phyloP scores from a whole-genome alignment of 2,329 filamentous ascomycete genomes.

The Ascosphaera apis region DNA sequence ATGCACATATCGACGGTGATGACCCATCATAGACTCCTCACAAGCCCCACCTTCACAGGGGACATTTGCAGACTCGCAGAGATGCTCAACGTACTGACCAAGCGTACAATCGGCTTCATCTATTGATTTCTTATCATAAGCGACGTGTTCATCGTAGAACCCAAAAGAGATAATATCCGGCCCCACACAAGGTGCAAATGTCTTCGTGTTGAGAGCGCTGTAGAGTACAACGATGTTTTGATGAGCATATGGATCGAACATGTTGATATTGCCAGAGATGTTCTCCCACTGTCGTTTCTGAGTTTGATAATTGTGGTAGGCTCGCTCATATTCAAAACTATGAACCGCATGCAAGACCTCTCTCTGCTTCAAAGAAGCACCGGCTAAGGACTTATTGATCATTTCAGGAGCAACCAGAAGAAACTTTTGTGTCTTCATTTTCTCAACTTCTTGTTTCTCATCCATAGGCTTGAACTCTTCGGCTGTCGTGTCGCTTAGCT shows the following conservation, averaged over 20 bases:
- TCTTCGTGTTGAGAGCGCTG: slow-evolving; percentile 80
- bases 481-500: slow-evolving; percentile 2
- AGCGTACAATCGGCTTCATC: slow-evolving; percentile 70
- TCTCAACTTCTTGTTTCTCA: slow-evolving; percentile 24
- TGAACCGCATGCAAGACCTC: slow-evolving; percentile 89
- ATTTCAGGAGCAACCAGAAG: slow-evolving; percentile 86
- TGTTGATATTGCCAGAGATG: slow-evolving; percentile 61
- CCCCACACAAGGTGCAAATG: slow-evolving; percentile 78
- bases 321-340: slow-evolving; percentile 91
- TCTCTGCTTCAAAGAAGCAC: slow-evolving; percentile 65
- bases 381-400: slow-evolving; percentile 64
- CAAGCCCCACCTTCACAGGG: slow-evolving; percentile 67
- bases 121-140: slow-evolving; percentile 42
- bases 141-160: slow-evolving; percentile 81
- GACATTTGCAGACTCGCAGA: slow-evolving; percentile 55
- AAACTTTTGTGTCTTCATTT: slow-evolving; percentile 47
- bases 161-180: slow-evolving; percentile 75
- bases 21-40: slow-evolving; percentile 69
- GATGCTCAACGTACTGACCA: slow-evolving; percentile 82
- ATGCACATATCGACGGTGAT: slow-evolving; percentile 92
- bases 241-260: slow-evolving; percentile 88
- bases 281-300: slow-evolving; percentile 94
- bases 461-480: background rate
- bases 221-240: slow-evolving; percentile 91
- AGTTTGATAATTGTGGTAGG: slow-evolving; percentile 76